A percentile compares a stretch with the other conserved stretches of the same genome.
phyloP scores from a whole-genome alignment of 2,329 filamentous ascomycete genomes.

The Colletotrichum chlorophyti region DNA sequence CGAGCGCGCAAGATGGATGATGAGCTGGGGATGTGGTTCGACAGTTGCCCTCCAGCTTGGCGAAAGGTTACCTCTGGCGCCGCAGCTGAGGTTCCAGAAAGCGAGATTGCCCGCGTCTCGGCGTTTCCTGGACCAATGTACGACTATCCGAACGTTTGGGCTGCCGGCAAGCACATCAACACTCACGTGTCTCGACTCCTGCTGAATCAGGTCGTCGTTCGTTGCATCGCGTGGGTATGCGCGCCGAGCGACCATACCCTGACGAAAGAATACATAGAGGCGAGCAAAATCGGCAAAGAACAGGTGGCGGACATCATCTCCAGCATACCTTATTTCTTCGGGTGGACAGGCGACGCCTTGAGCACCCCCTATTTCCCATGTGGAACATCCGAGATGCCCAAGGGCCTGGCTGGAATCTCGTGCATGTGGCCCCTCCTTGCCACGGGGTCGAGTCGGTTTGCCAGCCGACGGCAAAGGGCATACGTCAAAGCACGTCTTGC shows the following conservation, averaged over 20 bases:
- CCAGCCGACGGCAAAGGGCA: conserved; percentile 27
- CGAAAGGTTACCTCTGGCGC: conserved; percentile 30
- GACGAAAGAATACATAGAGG: conserved; percentile 31
- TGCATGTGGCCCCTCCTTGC: conserved; percentile 33
- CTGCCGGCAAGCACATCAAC: conserved; percentile 34
- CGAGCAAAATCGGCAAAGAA: conserved; percentile 28
- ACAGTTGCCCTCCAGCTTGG: conserved; percentile 31
- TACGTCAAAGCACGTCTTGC: conserved; percentile 31
- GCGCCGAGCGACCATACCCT: conserved; percentile 31
- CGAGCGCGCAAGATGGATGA: conserved; percentile 28
- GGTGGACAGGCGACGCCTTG: conserved; percentile 31
- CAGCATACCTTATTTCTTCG: conserved; percentile 33
- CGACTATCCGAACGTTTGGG: conserved; percentile 33
- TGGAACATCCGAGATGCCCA: conserved; percentile 33
- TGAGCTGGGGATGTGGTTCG: conserved; percentile 32
- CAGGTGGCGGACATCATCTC: conserved; percentile 32
- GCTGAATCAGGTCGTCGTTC: conserved; percentile 31
- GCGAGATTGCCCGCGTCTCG: conserved; percentile 21
- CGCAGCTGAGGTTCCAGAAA: conserved; percentile 27
- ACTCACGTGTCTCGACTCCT: conserved; percentile 32
- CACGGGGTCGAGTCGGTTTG: conserved; percentile 32
- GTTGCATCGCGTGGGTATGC: conserved; percentile 34
- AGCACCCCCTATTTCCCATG: conserved; percentile 34
- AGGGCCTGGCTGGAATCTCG: conserved; percentile 31
- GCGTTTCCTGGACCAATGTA: conserved; percentile 32